Evolutionary conservation across 75 land plant species (phyloP), one percentile per base, ranked within the genome.

Genomic region (Sequoiadendron giganteum): DNA sequence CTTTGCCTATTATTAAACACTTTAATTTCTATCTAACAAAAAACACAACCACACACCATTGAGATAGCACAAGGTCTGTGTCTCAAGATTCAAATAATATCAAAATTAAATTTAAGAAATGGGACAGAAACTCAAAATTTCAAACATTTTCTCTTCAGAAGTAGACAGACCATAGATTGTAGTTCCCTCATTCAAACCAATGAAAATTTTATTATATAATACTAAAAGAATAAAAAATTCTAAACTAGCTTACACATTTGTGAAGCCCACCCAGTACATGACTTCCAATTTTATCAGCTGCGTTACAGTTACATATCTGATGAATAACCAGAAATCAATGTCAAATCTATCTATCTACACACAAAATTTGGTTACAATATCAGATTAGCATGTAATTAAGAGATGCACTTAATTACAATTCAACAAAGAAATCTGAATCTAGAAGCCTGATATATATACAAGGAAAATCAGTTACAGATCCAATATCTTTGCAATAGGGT

Each of bases 401-500:
- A 82, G 34, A 25, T 82, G 49, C 1, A 45, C 84, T 82, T 82
- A 82, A 82, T 82, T 82, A 82, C 84, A 82, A 47, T 82, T n/a
- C 52, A 82, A 45, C 0, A 34, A 45, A 25, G 5, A 82, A 82
- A 47, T 11, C 32, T 82, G 84, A 82, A 45, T 25, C 47, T 82
- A 49, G 84, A 82, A 47, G 52, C 32, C 84, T 79, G 39, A 43
- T 45, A 43, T 82, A 47, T 45, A n/a, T 47, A 82, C 30, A 82
- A n/a, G 54, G 52, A n/a, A 47, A 47, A 82, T 45, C 34, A 82
- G 28, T 92, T 85, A 93, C 86, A 93, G 82, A 72, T 93, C 88
- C 54, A 95, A 91, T 21, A 94, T 86, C 88, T 94, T 91, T 34
- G 97, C 90, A 7, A 96, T 94, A 14, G 89, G 93, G 25, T 92